Evolutionary conservation across 495 filamentous ascomycete species (phyloP).

Genomic region (Entonaema liquescens): DNA sequence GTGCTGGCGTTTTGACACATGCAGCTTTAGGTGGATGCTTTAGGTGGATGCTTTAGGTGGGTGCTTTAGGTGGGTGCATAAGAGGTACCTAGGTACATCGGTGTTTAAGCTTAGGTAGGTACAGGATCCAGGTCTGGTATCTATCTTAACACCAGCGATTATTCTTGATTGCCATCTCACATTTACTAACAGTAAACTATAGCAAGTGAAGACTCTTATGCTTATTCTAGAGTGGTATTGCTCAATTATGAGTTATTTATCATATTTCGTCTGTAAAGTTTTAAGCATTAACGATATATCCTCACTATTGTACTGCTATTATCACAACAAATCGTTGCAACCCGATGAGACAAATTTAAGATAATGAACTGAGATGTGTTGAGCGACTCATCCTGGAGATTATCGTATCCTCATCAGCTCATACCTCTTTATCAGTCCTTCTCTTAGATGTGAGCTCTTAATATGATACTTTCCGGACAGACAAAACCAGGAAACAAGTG

Average conservation of each 20-base stretch:
- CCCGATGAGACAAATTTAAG: not conserved
- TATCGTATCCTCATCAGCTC: not conserved
- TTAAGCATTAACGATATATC: not conserved
- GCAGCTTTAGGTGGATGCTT: not conserved
- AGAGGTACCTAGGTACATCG: not conserved
- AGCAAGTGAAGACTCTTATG: not conserved
- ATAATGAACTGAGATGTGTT: too few species aligned
- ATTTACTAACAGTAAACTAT: not conserved
- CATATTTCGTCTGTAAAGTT: not conserved
- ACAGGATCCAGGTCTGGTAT: too few species aligned
- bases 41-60: not conserved
- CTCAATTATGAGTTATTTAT: not conserved
- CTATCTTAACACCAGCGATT: not conserved
- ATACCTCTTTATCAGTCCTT: not conserved
- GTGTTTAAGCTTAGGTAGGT: not conserved
- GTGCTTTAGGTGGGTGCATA: not conserved
- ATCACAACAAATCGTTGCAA: not conserved
- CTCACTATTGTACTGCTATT: not conserved
- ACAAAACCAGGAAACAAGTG: not conserved
- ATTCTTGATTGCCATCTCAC: not conserved
- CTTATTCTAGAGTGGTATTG: not conserved
- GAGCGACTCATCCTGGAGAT: too few species aligned
- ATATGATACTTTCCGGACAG: not conserved
- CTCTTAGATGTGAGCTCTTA: not conserved
- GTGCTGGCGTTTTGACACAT: conserved; percentile 2